Conservation (phyloP, 1,284 basidiomycete genomes). For the Pascua sp. region DNA sequence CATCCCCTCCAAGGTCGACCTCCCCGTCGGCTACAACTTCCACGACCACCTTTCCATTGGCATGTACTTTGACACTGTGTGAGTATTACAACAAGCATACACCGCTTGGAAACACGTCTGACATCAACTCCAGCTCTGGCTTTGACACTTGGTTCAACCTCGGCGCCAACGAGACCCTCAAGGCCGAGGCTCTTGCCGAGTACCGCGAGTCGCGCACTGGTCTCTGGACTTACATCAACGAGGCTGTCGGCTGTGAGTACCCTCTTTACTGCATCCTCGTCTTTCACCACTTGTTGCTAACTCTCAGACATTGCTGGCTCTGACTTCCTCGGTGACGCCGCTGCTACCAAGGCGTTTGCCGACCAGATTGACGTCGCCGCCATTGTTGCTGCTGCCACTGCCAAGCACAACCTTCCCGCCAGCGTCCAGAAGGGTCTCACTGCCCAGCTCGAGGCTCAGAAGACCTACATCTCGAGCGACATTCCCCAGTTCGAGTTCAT, state of each 20-base stretch:
- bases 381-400: conserved; percentile 61
- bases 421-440: conserved; percentile 39
- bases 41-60: conserved; percentile 32
- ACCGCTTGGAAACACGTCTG: conserved; percentile 7
- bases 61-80: conserved; percentile 35
- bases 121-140: conserved; percentile 12
- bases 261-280: background rate
- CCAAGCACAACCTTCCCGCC: conserved; percentile 35
- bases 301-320: conserved; percentile 23
- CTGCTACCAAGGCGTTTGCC: conserved; percentile 51
- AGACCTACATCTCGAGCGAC: conserved; percentile 32
- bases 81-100: background rate
- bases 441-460: conserved; percentile 39
- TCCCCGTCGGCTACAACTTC: conserved; percentile 29
- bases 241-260: conserved; percentile 45
- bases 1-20: conserved; percentile 19
- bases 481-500: conserved; percentile 47
- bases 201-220: conserved; percentile 34
- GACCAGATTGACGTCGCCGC: conserved; percentile 61
- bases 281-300: background rate
- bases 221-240: conserved; percentile 48
- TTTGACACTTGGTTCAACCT: conserved; percentile 41
- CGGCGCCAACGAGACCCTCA: conserved; percentile 24
- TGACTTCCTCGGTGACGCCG: conserved; percentile 51
- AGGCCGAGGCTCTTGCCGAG: conserved; percentile 25